These are phyloP conservation scores for Termitomyces heimii DNA, from an alignment of 768 basidiomycete species.

Conservation along the genomic window DNA sequence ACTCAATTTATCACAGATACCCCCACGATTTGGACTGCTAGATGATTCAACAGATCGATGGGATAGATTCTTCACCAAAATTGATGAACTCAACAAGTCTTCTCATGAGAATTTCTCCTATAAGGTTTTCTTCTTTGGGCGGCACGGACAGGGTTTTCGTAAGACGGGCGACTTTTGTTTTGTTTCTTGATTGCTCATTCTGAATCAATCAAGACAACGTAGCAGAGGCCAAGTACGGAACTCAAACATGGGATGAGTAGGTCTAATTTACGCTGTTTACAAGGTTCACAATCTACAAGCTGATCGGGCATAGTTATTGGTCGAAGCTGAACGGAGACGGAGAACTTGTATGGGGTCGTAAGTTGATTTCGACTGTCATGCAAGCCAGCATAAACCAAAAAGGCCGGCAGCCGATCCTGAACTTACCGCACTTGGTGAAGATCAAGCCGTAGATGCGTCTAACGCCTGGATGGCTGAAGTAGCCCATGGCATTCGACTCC, in stretches of 20 bases:
- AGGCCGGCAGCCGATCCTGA: conserved; percentile 53
- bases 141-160: conserved; percentile 77
- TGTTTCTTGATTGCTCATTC: background rate
- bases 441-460: conserved; percentile 45
- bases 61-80: conserved; percentile 31
- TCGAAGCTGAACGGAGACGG: conserved; percentile 60
- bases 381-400: background rate
- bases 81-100: conserved; percentile 39
- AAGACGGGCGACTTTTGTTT: conserved; percentile 18
- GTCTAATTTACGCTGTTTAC: conserved; percentile 11
- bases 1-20: conserved; percentile 33
- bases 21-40: conserved; percentile 54
- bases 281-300: too few species aligned
- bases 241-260: conserved; percentile 57
- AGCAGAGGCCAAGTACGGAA: conserved; percentile 53
- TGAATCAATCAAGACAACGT: conserved; percentile 55
- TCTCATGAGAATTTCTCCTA: conserved; percentile 34
- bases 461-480: conserved; percentile 46
- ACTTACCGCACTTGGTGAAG: conserved; percentile 51
- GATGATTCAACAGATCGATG: conserved; percentile 47
- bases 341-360: conserved; percentile 71
- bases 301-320: conserved; percentile 41
- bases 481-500: conserved; percentile 37
- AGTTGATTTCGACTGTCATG: conserved; percentile 20
- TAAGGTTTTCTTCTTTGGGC: conserved; percentile 60